Evolutionary conservation across 331 rosid genomes (phyloP), one percentile per base, ranked within the genome.

Genomic region (Pyrus hybrid): DNA sequence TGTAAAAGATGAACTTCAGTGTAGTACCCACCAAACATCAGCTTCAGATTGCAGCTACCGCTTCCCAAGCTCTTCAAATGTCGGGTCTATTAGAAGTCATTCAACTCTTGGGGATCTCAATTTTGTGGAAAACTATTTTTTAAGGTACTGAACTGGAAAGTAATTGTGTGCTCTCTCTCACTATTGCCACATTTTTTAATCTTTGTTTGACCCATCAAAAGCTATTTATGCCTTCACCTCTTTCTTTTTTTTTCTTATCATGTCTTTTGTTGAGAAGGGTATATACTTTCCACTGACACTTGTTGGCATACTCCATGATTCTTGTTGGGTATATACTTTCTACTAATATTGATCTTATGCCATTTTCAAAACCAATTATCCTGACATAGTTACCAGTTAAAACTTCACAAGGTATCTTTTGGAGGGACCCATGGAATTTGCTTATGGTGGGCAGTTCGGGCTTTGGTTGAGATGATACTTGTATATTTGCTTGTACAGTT

Each of bases 121-220:
- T 84, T 91, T 91, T 80, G 96, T 94, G 83, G 95, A 94, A 80
- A 91, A 90, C 70, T 94, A 91, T 90, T 94, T 90, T 94, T 94
- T 82, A 94, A 91, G 98, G 98, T 94, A 85, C 67, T 49, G 57
- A 75, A 77, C 37, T 68, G 43, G 73, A 57, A 26, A 67, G 3
- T 58, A 17, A 14, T 33, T 58, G 22, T 23, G 17, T 58, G 26
- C 67, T 13, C 25, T 33, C 66, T 30, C 7, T 37, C 41, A 8
- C 49, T 16, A 16, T 11, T 22, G 67, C 32, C 47, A 30, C 32
- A 29, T 51, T 32, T 33, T 49, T 4, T 21, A 33, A 16, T 58
- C 57, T 22, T 33, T 6, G 4, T 14, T 30, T 28, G 33, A 5
- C 14, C 26, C 37, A 57, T 14, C 37, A 37, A 33, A n/a, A n/a